Conservation (phyloP, 352 stramenopile species). For the Phytopythium sindhum region DNA sequence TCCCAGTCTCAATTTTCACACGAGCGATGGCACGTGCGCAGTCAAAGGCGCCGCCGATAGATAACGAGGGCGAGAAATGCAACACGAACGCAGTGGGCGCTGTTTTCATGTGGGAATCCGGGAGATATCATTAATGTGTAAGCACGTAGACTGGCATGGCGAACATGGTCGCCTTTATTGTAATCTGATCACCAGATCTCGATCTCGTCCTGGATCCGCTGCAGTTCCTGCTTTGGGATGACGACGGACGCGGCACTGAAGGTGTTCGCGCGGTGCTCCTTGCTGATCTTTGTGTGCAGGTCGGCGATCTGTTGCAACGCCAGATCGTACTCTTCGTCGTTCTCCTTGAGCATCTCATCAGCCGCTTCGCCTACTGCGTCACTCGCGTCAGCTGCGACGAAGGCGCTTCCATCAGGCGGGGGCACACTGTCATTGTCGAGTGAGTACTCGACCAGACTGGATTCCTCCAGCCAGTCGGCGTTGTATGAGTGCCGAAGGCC, state of each 20-base stretch:
- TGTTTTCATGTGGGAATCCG: not conserved
- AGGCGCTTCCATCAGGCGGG: constrained; percentile 20
- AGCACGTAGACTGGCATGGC: not conserved
- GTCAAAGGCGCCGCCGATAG: constrained; percentile 4
- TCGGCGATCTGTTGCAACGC: constrained; percentile 27
- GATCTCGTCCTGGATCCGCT: constrained; percentile 74
- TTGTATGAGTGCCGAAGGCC: constrained; percentile 39
- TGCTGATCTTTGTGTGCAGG: constrained; percentile 39
- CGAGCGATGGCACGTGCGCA: not conserved
- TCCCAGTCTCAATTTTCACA: not conserved
- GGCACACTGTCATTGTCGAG: constrained; percentile 47
- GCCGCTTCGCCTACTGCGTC: constrained; percentile 14
- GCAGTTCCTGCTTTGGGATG: constrained; percentile 62
- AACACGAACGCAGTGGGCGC: not conserved
- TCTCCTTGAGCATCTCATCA: constrained; percentile 6
- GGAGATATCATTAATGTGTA: too few relatives aligned
- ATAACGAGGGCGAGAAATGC: not conserved
- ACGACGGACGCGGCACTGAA: constrained; percentile 39
- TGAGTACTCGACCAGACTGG: constrained; percentile 27
- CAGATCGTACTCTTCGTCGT: constrained; percentile 39
- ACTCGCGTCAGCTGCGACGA: constrained; percentile 26
- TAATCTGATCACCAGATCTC: constrained; percentile 56
- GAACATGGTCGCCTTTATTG: not conserved
- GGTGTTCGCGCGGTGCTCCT: constrained; percentile 45
- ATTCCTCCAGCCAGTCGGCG: constrained; percentile 8